Percentiles rank a stretch among this genome's conserved stretches.
Evolutionary conservation across 1,139 yeast species (phyloP).

Genomic region (Komagataea norvegica): DNA sequence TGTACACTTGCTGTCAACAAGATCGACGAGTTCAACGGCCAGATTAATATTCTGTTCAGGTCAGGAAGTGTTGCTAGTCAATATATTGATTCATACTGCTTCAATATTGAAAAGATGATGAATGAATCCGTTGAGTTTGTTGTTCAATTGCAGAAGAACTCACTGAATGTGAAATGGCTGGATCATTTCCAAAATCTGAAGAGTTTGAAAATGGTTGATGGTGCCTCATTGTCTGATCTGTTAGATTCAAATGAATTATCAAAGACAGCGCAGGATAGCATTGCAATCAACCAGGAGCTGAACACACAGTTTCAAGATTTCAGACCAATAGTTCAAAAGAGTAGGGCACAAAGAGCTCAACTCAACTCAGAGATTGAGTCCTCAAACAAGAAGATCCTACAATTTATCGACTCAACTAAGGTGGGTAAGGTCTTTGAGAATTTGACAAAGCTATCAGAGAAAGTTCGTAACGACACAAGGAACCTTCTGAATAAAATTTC

Average conservation of each 20-base stretch:
- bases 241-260: conserved; percentile 28
- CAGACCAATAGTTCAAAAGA: conserved; percentile 27
- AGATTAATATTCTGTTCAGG: conserved; percentile 38
- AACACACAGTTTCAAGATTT: conserved; percentile 26
- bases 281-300: conserved; percentile 24
- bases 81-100: conserved; percentile 49
- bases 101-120: conserved; percentile 49
- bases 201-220: conserved; percentile 34
- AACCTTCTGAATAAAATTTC: conserved; percentile 16
- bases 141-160: conserved; percentile 41
- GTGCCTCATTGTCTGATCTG: conserved; percentile 27
- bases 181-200: conserved; percentile 38
- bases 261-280: conserved; percentile 27
- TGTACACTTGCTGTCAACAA: conserved; percentile 32
- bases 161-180: conserved; percentile 47
- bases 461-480: conserved; percentile 23
- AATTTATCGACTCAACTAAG: conserved; percentile 10
- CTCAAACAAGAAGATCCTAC: conserved; percentile 17
- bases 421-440: conserved; percentile 15
- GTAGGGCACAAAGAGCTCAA: conserved; percentile 11
- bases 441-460: conserved; percentile 16
- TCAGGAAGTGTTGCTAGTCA: conserved; percentile 54
- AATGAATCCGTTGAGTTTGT: conserved; percentile 46
- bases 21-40: conserved; percentile 24
- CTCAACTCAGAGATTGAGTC: conserved; percentile 18